Evolutionary conservation across 2,329 filamentous ascomycete species (phyloP), one percentile per base, ranked within the genome.

Genomic region (Monilinia fructigena): DNA sequence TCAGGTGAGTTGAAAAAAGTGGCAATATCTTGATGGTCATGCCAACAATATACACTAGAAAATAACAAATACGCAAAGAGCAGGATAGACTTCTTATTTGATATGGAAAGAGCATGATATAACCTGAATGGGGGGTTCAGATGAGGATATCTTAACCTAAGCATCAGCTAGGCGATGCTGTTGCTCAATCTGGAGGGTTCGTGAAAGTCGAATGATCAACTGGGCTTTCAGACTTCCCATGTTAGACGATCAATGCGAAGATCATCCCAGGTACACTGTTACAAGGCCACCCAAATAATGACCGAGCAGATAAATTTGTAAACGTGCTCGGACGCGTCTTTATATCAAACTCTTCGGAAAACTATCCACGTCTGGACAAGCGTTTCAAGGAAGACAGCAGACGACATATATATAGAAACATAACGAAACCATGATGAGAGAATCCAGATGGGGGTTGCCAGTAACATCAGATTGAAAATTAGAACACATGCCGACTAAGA

Each of bases 251-350:
- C 26, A 16, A 48, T 4, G 18, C 28, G 2, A 59, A 23, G 26
- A 60, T 38, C 26, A 60, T 60, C 42, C 42, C 56, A 35, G 48
- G 28, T 26, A 60, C n/a, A 18, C 23, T 16, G 48, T 38, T n/a
- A 38, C 12, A 45, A 42, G 14, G n/a, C 26, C n/a, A 26, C n/a
- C 10, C 1, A 10, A 38, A 20, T 8, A 26, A 12, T 38, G 58
- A 8, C 14, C 58, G 14, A 4, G 14, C n/a, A 26, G 10, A 48
- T 38, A 48, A 20, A 38, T 20, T 61, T 38, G n/a, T 31, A 52
- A 38, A 20, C 2, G 31, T 61, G 31, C 58, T 50, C 35, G 45
- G 31, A 48, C 56, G 2, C 6, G 45, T 48, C 6, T 48, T 7
- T 23, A 38, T 11, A 60, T 48, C 20, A 18, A 48, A 38, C 23